Evolutionary conservation across 2,329 filamentous ascomycete species (phyloP).

Genomic region (Botrytis fabae): DNA sequence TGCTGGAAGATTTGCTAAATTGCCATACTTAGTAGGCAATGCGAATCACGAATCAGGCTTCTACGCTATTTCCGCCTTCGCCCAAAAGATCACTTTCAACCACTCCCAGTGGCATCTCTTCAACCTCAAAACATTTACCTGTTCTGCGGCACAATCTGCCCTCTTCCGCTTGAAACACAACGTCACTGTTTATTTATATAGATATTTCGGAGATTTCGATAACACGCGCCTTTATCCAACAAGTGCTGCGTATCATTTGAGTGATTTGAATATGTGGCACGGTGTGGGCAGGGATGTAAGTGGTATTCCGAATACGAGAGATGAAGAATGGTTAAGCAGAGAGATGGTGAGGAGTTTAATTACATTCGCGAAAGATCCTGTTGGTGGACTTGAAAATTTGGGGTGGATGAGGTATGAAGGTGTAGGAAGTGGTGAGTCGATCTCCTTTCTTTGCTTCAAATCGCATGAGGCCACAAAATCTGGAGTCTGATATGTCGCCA

Average conservation of each 20-base stretch:
- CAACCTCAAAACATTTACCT: conserved; percentile 41
- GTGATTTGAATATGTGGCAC: conserved; percentile 36
- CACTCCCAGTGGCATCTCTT: conserved; percentile 37
- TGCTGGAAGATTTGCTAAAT: conserved; percentile 26
- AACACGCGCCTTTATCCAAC: conserved; percentile 38
- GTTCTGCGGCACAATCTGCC: conserved; percentile 38
- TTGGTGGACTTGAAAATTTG: not conserved
- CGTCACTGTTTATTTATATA: conserved; percentile 44
- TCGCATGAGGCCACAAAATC: not conserved
- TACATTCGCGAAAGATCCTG: not conserved
- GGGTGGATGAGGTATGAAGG: not conserved
- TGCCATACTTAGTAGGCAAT: conserved; percentile 40
- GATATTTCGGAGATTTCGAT: conserved; percentile 43
- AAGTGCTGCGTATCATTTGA: conserved; percentile 41
- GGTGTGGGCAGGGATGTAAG: conserved; percentile 9
- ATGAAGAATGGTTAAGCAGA: not conserved
- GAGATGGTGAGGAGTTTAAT: not conserved
- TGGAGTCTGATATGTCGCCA: not conserved
- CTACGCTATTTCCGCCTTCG: conserved; percentile 35
- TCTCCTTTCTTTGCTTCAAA: too few relatives aligned
- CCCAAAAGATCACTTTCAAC: conserved; percentile 27
- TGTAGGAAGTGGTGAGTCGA: not conserved
- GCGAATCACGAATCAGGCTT: conserved; percentile 41
- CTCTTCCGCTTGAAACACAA: conserved; percentile 31
- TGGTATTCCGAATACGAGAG: conserved; percentile 9